Percentiles rank a stretch among this genome's conserved stretches.
These are phyloP conservation scores for Trichopus zeylanicus DNA, from an alignment of 116 monocot species.

Conservation along the genomic window DNA sequence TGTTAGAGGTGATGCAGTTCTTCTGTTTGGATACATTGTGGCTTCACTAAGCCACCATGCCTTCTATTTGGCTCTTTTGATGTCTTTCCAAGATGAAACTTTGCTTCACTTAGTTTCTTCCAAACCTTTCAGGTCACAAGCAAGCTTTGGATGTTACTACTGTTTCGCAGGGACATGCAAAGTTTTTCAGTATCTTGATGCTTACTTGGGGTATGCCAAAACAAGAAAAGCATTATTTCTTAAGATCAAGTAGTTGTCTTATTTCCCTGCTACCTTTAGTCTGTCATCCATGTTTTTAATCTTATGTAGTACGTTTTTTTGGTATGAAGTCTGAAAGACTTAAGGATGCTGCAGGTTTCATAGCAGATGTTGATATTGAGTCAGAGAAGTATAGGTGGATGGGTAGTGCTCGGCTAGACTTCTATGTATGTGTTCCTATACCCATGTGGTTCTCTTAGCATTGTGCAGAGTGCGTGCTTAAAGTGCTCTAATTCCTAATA, in stretches of 20 bases:
- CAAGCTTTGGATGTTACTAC: conserved; percentile 65
- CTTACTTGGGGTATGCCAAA: conserved; percentile 47
- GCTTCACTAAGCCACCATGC: too few species aligned
- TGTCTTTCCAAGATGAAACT: background rate
- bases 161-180: conserved; percentile 51
- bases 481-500: too few species aligned
- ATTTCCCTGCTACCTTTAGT: background rate
- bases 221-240: background rate
- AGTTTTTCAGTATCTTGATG: conserved; percentile 81
- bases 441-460: too few species aligned
- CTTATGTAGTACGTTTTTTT: background rate
- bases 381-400: conserved; percentile 92
- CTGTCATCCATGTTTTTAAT: background rate
- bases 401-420: conserved; percentile 72
- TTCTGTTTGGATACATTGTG: too few species aligned
- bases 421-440: conserved; percentile 45
- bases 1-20: conserved; percentile 51
- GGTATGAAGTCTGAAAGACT: background rate
- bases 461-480: too few species aligned
- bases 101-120: background rate
- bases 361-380: conserved; percentile 83
- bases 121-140: conserved; percentile 14
- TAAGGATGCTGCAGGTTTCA: conserved; percentile 29
- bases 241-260: background rate
- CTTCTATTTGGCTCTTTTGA: background rate